phyloP scores from a whole-genome alignment of 1,139 yeast species.

The Pichia sp. region DNA sequence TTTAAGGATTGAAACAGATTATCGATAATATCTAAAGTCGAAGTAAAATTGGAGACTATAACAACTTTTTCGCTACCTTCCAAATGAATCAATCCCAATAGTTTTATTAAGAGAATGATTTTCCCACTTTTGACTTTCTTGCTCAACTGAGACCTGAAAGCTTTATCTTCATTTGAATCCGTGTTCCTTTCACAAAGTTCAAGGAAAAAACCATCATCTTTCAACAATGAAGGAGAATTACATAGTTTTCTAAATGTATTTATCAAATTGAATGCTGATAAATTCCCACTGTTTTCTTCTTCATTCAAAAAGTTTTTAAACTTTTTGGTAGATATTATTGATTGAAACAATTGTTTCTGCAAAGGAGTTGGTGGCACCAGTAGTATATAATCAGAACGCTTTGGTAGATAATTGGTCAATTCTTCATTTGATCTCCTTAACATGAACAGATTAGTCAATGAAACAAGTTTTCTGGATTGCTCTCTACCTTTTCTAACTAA shows the following conservation, averaged over 20 bases:
- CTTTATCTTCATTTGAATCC: constrained; percentile 16
- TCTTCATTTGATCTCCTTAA: constrained; percentile 67
- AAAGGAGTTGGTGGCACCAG: constrained; percentile 67
- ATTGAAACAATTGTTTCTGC: constrained; percentile 52
- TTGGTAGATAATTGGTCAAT: constrained; percentile 60
- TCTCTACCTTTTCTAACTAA: constrained; percentile 51
- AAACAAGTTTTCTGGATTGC: constrained; percentile 54
- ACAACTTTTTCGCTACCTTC: constrained; percentile 63
- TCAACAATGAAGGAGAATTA: constrained; percentile 65
- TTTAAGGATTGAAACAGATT: constrained; percentile 43
- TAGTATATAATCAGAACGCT: constrained; percentile 69
- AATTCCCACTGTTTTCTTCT: not conserved
- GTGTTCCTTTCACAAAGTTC: constrained; percentile 29
- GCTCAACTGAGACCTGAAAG: constrained; percentile 24
- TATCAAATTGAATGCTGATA: constrained; percentile 58
- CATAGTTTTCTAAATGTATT: constrained; percentile 75
- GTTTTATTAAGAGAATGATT: constrained; percentile 43
- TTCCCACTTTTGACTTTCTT: constrained; percentile 46
- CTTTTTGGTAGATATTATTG: constrained; percentile 36
- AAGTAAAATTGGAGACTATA: constrained; percentile 81
- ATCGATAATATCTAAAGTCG: constrained; percentile 75
- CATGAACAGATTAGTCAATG: constrained; percentile 57
- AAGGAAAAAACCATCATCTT: constrained; percentile 31
- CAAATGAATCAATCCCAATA: constrained; percentile 41
- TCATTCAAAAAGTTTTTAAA: constrained; percentile 9